Percentiles rank a stretch among this genome's conserved stretches.
These are phyloP conservation scores for Claviceps purpurea DNA, from an alignment of 2,329 filamentous ascomycete species.

Conservation along the genomic window DNA sequence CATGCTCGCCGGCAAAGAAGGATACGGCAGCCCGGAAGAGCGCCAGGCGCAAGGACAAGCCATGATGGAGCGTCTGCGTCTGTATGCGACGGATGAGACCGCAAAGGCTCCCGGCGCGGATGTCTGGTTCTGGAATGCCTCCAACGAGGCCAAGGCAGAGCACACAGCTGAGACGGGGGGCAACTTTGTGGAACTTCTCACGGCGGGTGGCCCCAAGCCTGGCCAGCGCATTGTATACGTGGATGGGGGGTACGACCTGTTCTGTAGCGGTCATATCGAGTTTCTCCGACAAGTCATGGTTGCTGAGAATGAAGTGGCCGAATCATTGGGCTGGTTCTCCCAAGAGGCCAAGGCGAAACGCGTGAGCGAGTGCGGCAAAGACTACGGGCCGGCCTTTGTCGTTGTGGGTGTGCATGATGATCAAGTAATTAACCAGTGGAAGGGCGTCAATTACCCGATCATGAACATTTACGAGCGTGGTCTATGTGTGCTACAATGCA, in stretches of 20 bases:
- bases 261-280: slow-evolving; percentile 93
- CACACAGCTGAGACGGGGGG: slow-evolving; percentile 45
- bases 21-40: slow-evolving; percentile 56
- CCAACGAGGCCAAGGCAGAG: slow-evolving; percentile 31
- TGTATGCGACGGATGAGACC: slow-evolving; percentile 80
- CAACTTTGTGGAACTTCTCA: slow-evolving; percentile 52
- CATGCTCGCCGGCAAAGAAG: slow-evolving; percentile 57
- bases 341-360: slow-evolving; percentile 50
- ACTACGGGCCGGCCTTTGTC: slow-evolving; percentile 77
- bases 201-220: slow-evolving; percentile 55
- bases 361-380: slow-evolving; percentile 42
- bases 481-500: slow-evolving; percentile 89
- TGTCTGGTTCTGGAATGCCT: slow-evolving; percentile 71
- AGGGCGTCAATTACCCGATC: slow-evolving; percentile 96
- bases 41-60: slow-evolving; percentile 46
- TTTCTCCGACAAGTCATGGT: slow-evolving; percentile 70
- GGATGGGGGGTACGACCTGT: slow-evolving; percentile 91
- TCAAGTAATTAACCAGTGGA: slow-evolving; percentile 89
- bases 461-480: slow-evolving; percentile 99
- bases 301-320: slow-evolving; percentile 57
- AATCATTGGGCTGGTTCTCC: slow-evolving; percentile 59
- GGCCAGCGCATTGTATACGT: slow-evolving; percentile 88
- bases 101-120: slow-evolving; percentile 66
- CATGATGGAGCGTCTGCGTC: slow-evolving; percentile 63
- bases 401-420: slow-evolving; percentile 91